These are phyloP conservation scores for Myriosclerotinia scirpicola DNA, from an alignment of 2,329 filamentous ascomycete genomes.

Conservation along the genomic window DNA sequence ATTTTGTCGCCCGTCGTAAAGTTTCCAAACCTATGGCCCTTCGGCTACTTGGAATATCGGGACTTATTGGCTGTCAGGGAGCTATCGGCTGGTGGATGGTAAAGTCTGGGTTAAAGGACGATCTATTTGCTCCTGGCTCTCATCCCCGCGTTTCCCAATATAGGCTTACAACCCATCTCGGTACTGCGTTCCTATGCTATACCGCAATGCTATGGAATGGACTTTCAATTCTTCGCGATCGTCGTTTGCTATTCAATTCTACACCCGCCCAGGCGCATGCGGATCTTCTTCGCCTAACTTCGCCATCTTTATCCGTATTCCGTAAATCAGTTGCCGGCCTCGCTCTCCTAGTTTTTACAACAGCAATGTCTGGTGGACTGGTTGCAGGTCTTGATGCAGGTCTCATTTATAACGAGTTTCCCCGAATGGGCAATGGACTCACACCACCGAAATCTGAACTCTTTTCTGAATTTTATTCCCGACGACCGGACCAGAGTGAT, in stretches of 20 bases:
- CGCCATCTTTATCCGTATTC: conserved; percentile 70
- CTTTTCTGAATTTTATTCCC: conserved; percentile 81
- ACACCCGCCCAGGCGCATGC: conserved; percentile 59
- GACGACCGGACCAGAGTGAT: conserved; percentile 74
- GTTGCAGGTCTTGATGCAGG: conserved; percentile 95
- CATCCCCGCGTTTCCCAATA: conserved; percentile 96
- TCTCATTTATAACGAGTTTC: conserved; percentile 98
- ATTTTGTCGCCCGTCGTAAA: conserved; percentile 78
- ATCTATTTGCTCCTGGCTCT: conserved; percentile 86
- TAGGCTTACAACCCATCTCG: conserved; percentile 83
- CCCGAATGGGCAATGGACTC: conserved; percentile 84
- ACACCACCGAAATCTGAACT: conserved; percentile 81
- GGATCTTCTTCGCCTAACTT: conserved; percentile 60
- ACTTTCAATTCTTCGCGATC: conserved; percentile 77
- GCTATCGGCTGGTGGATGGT: conserved; percentile 99
- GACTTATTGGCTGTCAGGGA: conserved; percentile 90
- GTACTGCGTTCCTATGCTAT: conserved; percentile 89
- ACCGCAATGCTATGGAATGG: conserved; percentile 91
- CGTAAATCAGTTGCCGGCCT: conserved; percentile 71
- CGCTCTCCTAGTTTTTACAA: conserved; percentile 76
- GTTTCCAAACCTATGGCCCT: conserved; percentile 77
- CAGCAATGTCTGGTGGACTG: conserved; percentile 88
- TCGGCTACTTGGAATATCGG: conserved; percentile 79
- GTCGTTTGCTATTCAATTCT: conserved; percentile 63
- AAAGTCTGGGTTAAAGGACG: conserved; percentile 91